Evolutionary conservation across 352 stramenopile genomes (phyloP), one percentile per base, ranked within the genome.

Genomic region (Phytophthora pini): DNA sequence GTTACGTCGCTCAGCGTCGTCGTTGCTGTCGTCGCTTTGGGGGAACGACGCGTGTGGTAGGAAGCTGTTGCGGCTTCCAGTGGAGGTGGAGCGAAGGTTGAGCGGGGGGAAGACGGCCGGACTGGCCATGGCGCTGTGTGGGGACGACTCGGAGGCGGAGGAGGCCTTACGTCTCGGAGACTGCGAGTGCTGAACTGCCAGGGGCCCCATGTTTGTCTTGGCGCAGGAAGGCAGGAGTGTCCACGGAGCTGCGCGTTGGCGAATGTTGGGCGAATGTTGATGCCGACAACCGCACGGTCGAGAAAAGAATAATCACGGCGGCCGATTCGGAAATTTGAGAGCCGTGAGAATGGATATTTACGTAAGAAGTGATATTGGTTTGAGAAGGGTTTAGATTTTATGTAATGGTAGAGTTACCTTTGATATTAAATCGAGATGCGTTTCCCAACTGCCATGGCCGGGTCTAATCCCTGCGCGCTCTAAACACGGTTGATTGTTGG

Each of bases 181-280:
- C 31, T 57, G 41, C 50, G 65, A 61, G 43, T 74, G 70, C 49
- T 78, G 29, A 45, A 75, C 45, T 72, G 69, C 59, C 51, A 74
- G 47, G 15, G 50, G 20, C 9, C 63, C 63, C 57, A 69, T 66
- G 26, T 41, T 54, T 61, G 29, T 44, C 32, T 51, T 38, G 24
- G n/a, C 31, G n/a, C 12, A 24, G 49, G 26, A 36, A 56, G 45
- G 13, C 11, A 32, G 48, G n/a, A 54, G 58, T 55, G 50, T 68
- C 43, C 36, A 50, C 54, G 40, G 26, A 55, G 50, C 38, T 43
- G 38, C 56, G 50, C 38, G 45, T 75, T 78, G 56, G 52, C 52
- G 58, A 78, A 72, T 78, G 70, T 74, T 74, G 60, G 63, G 49
- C 50, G 51, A 75, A 76, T 77, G 69, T 73, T 79, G 68, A 79